Evolutionary conservation across 352 stramenopile genomes (phyloP), one percentile per base, ranked within the genome.

Genomic region (Globisporangium cylindrosporum): DNA sequence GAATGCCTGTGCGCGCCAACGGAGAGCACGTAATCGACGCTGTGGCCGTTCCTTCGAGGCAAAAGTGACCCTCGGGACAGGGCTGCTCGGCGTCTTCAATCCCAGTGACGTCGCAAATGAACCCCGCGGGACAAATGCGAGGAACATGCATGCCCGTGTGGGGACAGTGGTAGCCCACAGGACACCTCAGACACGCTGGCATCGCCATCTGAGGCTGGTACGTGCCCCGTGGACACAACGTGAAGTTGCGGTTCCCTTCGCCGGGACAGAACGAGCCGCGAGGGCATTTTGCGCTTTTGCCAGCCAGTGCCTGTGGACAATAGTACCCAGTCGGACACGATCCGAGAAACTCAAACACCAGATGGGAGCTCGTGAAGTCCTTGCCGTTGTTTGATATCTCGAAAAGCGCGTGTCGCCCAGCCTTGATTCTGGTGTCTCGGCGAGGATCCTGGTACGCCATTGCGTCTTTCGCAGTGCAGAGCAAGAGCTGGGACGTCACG

Each of bases 21-120:
- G 75, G 78, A 0, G 81, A 78, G 65, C 95, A 99, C 10, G 89
- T 97, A 12, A 90, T 94, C n/a, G 86, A 87, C 12, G 94, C 92
- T 0, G 96, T 99, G 8, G 94, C 96, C 9, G 97, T 99, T 22
- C 97, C 96, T 73, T 97, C 92, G 15, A 98, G 81, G 66, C 97
- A 99, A 77, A 97, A 98, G 71, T 98, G 96, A 0, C 96, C 96
- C 65, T 93, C 82, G 22, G 97, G 97, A 75, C 97, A 99, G 20
- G 94, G 96, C 67, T 98, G 86, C n/a, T 96, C 86, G 4, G 86
- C 88, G 9, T 88, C 77, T 69, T 94, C 79, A 29, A 98, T 97
- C 27, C 97, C 97, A 2, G 89, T 98, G 10, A 98, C 91, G 57
- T 99, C 95, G 64, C 97, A 99, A 15, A 98, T 92, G 65, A 92